Evolutionary conservation across 1,139 yeast species (phyloP), one percentile per base, ranked within the genome.

Genomic region (Protomyces inouyei): DNA sequence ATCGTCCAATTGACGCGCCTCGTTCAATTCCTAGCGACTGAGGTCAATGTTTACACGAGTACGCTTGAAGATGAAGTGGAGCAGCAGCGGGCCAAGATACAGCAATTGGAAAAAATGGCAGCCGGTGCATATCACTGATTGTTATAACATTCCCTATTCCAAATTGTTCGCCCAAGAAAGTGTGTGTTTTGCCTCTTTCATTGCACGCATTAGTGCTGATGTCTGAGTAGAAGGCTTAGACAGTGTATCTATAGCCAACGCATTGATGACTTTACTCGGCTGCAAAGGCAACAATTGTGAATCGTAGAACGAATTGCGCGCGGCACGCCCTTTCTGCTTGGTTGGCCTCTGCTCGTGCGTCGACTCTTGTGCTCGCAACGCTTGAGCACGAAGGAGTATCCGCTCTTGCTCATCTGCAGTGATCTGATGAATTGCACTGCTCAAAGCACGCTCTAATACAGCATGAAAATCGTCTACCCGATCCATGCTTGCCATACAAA

Each of bases 221-320:
- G 36, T 28, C 16, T 43, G 40, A 3, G 38, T 43, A 4, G 48
- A 43, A 4, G 23, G 4, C 28, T 43, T 40, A 21, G 23, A 4
- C 10, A 10, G n/a, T 25, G 23, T 25, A 36, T 48, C 32, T 25
- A 8, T 40, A 32, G 32, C 40, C 52, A 21, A 21, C 14, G 32
- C 32, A n/a, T 28, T 51, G 37, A 32, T 14, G 5, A 51, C 10
- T n/a, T 14, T 16, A 25, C 37, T 32, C 18, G 54, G 37, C 16
- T 32, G 54, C 36, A 32, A 35, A 16, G 54, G 21, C 37, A 25
- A 14, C 21, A 51, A 8, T 14, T 10, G 16, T n/a, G 53, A 14
- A 40, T 59, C 63, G 45, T 59, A 59, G 32, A 59, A 59, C 8
- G 63, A 59, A 25, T 36, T 59, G 16, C 57, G 38, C 32, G 36